Conservation (phyloP, 805 yeast species). For the Candida jianshihensis region DNA sequence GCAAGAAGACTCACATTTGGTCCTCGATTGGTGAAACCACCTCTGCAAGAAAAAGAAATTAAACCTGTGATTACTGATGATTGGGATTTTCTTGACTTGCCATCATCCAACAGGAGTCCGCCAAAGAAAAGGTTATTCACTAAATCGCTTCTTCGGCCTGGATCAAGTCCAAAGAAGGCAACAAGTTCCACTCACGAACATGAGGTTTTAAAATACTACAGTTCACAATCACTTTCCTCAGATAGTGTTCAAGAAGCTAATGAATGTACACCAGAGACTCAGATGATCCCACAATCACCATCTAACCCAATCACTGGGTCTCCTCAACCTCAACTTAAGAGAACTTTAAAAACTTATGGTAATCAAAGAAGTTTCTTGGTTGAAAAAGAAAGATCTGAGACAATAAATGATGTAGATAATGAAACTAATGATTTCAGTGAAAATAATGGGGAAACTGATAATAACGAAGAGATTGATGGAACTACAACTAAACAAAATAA, state of each 20-base stretch:
- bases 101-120: constrained; percentile 2
- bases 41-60: not conserved
- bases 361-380: constrained; percentile 19
- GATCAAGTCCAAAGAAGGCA: constrained; percentile 2
- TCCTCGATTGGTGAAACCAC: not conserved
- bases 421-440: constrained; percentile 8
- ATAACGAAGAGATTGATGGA: constrained; percentile 9
- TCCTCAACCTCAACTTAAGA: constrained; percentile 2
- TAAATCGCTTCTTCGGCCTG: constrained; percentile 6
- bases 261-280: too few relatives aligned
- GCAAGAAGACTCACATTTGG: not conserved
- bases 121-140: constrained; percentile 2
- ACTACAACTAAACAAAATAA: constrained; percentile 2
- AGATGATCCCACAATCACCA: not conserved
- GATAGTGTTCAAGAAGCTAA: too few relatives aligned
- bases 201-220: constrained; percentile 10
- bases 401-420: constrained; percentile 6
- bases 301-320: not conserved
- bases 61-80: constrained; percentile 1
- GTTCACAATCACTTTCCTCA: constrained; percentile 3
- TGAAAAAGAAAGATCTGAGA: constrained; percentile 10
- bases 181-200: constrained; percentile 3
- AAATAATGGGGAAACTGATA: constrained; percentile 2
- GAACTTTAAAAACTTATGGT: constrained; percentile 23
- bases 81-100: constrained; percentile 4